Conservation (phyloP, 345 rosid genomes). For the Sonneratia caseolaris region DNA sequence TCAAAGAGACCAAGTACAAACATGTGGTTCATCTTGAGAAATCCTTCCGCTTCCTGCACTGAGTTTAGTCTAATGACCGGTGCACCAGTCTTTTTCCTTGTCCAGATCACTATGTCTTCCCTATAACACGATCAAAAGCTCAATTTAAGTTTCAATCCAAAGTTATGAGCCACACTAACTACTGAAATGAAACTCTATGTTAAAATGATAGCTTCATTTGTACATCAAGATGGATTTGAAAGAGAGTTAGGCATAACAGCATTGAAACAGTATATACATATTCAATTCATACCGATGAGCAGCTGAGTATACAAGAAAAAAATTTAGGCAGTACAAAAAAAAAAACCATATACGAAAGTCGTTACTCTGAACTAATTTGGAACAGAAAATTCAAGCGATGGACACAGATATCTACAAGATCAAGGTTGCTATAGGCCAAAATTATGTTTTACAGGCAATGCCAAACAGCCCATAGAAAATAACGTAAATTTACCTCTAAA, state of each 20-base stretch:
- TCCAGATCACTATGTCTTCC: constrained; percentile 77
- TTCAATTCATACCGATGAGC: background rate
- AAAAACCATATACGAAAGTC: background rate
- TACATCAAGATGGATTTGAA: no score
- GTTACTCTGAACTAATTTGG: background rate
- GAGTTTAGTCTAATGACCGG: constrained; percentile 51
- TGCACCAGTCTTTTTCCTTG: constrained; percentile 66
- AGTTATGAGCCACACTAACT: background rate
- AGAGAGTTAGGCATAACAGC: no score
- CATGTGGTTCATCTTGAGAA: constrained; percentile 38
- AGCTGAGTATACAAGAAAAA: background rate
- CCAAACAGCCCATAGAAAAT: no score
- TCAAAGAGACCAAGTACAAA: constrained; percentile 56
- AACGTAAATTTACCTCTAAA: no score
- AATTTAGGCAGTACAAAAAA: no score
- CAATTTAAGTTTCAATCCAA: background rate
- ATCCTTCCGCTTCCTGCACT: constrained; percentile 43
- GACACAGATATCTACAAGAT: no score
- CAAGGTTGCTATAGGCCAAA: no score
- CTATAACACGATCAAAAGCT: constrained; percentile 22
- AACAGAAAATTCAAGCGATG: background rate
- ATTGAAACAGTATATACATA: no score
- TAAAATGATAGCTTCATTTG: background rate
- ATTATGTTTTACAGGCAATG: no score
- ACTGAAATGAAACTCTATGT: background rate